Percentiles rank a stretch among this genome's conserved stretches.
These are phyloP conservation scores for Penicillium sp. DNA, from an alignment of 2,329 filamentous ascomycete genomes.

Conservation along the genomic window DNA sequence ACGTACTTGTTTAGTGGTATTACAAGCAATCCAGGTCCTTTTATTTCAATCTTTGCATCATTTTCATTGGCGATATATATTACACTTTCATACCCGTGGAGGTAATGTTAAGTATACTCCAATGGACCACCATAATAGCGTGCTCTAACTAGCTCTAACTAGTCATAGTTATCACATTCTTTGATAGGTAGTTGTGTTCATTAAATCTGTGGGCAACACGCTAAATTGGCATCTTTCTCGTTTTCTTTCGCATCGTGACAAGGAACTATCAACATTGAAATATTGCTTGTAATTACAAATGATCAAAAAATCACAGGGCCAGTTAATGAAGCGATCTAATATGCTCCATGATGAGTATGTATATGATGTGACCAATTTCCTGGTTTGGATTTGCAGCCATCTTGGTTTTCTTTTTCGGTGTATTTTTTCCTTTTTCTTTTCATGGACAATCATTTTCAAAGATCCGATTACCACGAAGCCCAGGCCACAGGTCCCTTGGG, in stretches of 20 bases:
- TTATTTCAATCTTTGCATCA: background rate
- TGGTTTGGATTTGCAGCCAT: background rate
- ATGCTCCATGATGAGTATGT: background rate
- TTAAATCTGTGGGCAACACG: background rate
- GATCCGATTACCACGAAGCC: constrained; percentile 47
- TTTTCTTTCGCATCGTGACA: background rate
- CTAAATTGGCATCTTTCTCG: background rate
- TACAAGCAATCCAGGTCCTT: constrained; percentile 1
- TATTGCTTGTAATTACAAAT: background rate
- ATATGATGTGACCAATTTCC: background rate
- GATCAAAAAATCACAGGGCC: background rate
- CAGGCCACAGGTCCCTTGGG: constrained; percentile 48
- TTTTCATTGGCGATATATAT: background rate
- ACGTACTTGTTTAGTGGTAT: constrained; percentile 5
- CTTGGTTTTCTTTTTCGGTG: background rate
- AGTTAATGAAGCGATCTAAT: background rate
- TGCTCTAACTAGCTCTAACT: no score
- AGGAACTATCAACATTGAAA: background rate
- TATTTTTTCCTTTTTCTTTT: background rate
- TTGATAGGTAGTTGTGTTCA: no score
- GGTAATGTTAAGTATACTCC: no score
- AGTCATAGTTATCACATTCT: no score
- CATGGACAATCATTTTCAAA: background rate
- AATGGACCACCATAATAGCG: no score
- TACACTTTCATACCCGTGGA: no score